Percentiles rank a stretch among this genome's conserved stretches.
These are phyloP conservation scores for Neonectria ditissima DNA, from an alignment of 2,329 filamentous ascomycete species.

Conservation along the genomic window DNA sequence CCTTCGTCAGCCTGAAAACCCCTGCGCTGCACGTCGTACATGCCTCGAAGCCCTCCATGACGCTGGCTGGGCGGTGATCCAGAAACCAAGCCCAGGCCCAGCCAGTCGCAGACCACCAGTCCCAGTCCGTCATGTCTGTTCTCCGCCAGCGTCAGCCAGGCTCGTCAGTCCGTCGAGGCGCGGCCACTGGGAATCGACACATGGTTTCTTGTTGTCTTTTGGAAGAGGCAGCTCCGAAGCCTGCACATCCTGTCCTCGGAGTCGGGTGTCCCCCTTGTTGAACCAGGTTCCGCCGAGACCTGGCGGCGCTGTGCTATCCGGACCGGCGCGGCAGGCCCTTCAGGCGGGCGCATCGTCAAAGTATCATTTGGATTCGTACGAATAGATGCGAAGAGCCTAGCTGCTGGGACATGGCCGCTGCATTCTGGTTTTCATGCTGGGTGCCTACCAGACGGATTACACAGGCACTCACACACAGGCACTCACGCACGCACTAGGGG, in stretches of 20 bases:
- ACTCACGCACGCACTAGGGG: constrained; percentile 4
- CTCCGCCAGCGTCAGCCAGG: constrained; percentile 39
- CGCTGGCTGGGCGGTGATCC: constrained; percentile 40
- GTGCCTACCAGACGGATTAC: constrained; percentile 31
- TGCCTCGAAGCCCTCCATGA: constrained; percentile 44
- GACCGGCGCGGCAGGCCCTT: constrained; percentile 19
- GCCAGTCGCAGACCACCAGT: constrained; percentile 40
- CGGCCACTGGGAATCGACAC: constrained; percentile 37
- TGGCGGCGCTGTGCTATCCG: constrained; percentile 27
- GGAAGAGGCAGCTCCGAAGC: constrained; percentile 21
- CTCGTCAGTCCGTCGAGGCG: constrained; percentile 28
- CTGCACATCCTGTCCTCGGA: constrained; percentile 28
- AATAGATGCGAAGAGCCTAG: constrained; percentile 30
- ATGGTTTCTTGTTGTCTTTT: constrained; percentile 30
- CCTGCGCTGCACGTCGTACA: constrained; percentile 36
- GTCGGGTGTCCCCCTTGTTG: constrained; percentile 23
- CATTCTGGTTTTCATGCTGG: constrained; percentile 36
- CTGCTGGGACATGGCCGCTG: constrained; percentile 32
- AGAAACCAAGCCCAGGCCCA: constrained; percentile 40
- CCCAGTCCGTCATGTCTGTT: constrained; percentile 36
- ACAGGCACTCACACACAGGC: constrained; percentile 8
- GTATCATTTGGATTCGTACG: background rate
- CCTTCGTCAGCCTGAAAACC: constrained; percentile 44
- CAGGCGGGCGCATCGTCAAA: constrained; percentile 26
- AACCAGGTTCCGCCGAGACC: constrained; percentile 37